Conservation (phyloP, 805 yeast species). For the Teunomyces tritomae region DNA sequence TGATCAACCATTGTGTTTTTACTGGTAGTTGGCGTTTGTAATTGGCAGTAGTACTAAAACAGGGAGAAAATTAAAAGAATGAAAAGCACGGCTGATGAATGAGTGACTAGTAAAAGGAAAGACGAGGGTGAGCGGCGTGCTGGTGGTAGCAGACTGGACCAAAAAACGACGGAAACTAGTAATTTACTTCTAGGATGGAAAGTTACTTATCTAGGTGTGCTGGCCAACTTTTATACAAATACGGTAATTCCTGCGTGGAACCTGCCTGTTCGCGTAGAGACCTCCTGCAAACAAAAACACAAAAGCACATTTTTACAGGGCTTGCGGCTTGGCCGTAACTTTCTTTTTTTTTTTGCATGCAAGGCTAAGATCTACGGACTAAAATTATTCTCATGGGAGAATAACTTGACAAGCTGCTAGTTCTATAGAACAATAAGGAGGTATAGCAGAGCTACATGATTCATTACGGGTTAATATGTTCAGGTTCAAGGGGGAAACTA, state of each 20-base stretch:
- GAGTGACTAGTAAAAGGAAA: neutral
- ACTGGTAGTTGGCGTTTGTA: neutral
- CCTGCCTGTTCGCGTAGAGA: slow-evolving; percentile 1
- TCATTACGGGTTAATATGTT: neutral
- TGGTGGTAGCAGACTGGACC: neutral
- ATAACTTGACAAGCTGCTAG: no score
- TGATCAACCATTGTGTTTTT: slow-evolving; percentile 16
- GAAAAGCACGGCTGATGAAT: neutral
- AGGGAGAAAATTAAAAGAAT: slow-evolving; percentile 1
- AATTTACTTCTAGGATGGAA: neutral
- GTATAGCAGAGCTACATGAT: no score
- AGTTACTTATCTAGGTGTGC: neutral
- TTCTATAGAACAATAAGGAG: no score
- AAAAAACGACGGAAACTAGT: slow-evolving; percentile 1
- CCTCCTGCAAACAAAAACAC: slow-evolving; percentile 2
- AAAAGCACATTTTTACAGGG: neutral
- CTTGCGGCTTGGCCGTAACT: neutral
- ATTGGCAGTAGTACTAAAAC: neutral
- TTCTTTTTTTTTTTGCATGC: neutral
- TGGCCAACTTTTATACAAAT: slow-evolving; percentile 11
- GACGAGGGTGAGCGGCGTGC: neutral
- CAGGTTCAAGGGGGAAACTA: neutral
- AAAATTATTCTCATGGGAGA: no score
- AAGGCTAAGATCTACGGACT: neutral
- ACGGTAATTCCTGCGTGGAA: slow-evolving; percentile 7